phyloP scores from a whole-genome alignment of 2,329 filamentous ascomycete genomes.

The Arthroderma uncinatum region DNA sequence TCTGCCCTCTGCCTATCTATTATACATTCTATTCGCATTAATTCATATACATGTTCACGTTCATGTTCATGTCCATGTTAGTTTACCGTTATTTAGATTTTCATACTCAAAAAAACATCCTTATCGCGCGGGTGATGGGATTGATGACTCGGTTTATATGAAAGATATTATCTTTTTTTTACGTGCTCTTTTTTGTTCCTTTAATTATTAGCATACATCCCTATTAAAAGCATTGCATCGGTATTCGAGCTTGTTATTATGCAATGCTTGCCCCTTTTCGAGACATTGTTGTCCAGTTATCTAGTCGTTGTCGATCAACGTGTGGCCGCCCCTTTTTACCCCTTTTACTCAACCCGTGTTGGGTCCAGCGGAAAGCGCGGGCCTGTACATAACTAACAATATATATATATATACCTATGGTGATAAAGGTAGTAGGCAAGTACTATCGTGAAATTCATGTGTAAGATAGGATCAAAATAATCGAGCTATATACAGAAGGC shows the following conservation, averaged over 20 bases:
- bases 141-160: neutral
- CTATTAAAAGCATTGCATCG: neutral
- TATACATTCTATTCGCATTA: neutral
- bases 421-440: too few species aligned
- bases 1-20: neutral
- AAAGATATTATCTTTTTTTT: neutral
- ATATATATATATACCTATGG: too few species aligned
- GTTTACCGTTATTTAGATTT: neutral
- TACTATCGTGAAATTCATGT: too few species aligned
- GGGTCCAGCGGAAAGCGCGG: too few species aligned
- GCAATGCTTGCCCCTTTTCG: neutral
- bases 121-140: neutral
- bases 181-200: neutral
- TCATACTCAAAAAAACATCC: neutral
- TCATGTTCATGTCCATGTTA: neutral
- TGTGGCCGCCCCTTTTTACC: constrained; percentile 1
- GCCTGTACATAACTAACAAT: too few species aligned
- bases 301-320: too few species aligned
- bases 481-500: neutral
- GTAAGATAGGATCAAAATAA: neutral
- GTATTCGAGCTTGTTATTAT: neutral
- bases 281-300: too few species aligned
- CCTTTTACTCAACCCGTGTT: neutral
- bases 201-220: too few species aligned
- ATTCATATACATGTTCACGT: neutral